phyloP scores from a whole-genome alignment of 164 flowering plant genomes.

The Aristolochia californica region DNA sequence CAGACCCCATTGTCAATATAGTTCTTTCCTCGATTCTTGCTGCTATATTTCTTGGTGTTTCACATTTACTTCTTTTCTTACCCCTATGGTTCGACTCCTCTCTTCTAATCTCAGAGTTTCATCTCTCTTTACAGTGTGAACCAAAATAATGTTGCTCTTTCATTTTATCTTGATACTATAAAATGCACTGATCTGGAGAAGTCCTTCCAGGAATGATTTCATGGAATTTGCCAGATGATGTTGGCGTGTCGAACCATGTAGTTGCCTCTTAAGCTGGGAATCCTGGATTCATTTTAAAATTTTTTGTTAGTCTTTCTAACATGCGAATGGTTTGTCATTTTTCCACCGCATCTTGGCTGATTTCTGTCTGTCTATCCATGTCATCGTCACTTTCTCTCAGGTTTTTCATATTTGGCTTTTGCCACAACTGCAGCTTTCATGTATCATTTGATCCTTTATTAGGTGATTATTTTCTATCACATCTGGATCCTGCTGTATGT shows the following conservation, averaged over 20 bases:
- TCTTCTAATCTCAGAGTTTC: background rate
- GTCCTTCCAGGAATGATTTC: too few relatives aligned
- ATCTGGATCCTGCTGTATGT: too few relatives aligned
- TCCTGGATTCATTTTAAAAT: too few relatives aligned
- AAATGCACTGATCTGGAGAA: too few relatives aligned
- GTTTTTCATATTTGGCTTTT: conserved; percentile 91
- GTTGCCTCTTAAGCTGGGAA: too few relatives aligned
- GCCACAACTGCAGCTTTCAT: conserved; percentile 85
- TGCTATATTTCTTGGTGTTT: conserved; percentile 93
- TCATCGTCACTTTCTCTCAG: conserved; percentile 23
- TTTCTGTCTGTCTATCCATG: background rate
- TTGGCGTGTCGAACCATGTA: too few relatives aligned
- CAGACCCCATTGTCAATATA: conserved; percentile 96
- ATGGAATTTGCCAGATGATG: too few relatives aligned
- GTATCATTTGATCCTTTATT: conserved; percentile 90
- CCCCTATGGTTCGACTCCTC: conserved; percentile 55
- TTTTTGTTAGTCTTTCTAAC: too few relatives aligned
- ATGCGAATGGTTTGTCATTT: too few relatives aligned
- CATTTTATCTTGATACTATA: background rate
- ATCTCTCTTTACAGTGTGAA: background rate
- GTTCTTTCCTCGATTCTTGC: conserved; percentile 96
- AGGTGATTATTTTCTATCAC: conserved; percentile 35
- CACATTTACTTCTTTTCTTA: conserved; percentile 97
- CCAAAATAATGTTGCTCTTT: background rate
- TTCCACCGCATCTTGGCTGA: background rate